Conservation (phyloP, 306 rosid genomes). For the Adenanthera pavonina region DNA sequence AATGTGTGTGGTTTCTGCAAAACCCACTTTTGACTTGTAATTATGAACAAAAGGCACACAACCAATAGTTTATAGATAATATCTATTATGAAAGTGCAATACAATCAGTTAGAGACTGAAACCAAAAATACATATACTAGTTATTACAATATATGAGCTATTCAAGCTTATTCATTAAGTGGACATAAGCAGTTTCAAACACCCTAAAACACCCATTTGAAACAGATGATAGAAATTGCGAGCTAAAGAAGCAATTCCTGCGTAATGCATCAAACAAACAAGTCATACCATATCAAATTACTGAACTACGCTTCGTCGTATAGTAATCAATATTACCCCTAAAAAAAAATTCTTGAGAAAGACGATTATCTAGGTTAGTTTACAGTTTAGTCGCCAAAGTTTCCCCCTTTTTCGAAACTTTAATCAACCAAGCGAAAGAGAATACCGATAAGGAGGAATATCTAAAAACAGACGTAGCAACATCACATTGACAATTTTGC, state of each 20-base stretch:
- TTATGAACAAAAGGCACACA: neutral
- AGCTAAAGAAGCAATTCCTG: neutral
- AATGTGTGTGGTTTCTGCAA: neutral
- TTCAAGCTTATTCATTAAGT: neutral
- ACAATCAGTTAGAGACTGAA: neutral
- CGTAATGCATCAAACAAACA: slow-evolving; percentile 1
- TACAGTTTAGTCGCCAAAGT: neutral
- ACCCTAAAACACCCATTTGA: neutral
- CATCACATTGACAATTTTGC: neutral
- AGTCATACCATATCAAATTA: slow-evolving; percentile 19
- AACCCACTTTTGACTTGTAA: neutral
- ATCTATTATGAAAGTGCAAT: neutral
- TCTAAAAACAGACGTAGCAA: neutral
- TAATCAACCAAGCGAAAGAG: neutral
- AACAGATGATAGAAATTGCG: neutral
- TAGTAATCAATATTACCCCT: neutral
- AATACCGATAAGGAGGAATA: neutral
- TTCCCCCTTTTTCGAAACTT: neutral
- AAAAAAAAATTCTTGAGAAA: neutral
- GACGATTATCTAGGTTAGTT: slow-evolving; percentile 1
- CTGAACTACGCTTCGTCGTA: neutral
- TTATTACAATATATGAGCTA: neutral
- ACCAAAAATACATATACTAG: neutral
- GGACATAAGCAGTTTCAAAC: neutral
- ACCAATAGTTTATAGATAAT: neutral